These are phyloP conservation scores for Erigeron canadensis DNA, from an alignment of 129 eudicot species.

Conservation along the genomic window DNA sequence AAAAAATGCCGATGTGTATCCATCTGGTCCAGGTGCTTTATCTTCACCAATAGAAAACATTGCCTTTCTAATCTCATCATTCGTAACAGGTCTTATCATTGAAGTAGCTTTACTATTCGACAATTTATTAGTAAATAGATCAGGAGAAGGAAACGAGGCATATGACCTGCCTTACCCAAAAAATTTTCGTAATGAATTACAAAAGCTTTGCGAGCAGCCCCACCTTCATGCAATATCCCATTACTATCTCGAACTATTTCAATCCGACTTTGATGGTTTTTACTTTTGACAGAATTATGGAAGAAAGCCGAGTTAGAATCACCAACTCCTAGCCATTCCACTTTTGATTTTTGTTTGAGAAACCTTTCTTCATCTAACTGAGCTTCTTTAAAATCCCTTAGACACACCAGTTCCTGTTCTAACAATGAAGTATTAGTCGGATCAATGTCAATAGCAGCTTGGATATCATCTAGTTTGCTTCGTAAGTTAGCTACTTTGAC, in stretches of 20 bases:
- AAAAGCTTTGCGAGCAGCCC: neutral
- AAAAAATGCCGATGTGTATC: neutral
- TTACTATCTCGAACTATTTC: neutral
- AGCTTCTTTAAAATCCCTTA: neutral
- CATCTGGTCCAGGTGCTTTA: neutral
- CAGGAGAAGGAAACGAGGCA: neutral
- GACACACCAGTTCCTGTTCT: too few species aligned
- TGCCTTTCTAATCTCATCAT: neutral
- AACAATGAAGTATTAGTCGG: too few species aligned
- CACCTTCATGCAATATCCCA: neutral
- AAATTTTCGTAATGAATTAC: neutral
- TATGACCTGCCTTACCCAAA: neutral
- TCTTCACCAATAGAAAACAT: neutral
- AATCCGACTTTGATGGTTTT: neutral
- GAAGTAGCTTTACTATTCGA: neutral
- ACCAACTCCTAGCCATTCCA: neutral
- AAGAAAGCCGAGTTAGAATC: neutral
- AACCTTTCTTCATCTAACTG: neutral
- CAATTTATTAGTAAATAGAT: too few species aligned
- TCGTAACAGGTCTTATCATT: neutral
- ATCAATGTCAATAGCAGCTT: too few species aligned
- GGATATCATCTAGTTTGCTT: too few species aligned
- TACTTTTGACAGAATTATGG: neutral
- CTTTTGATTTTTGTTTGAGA: neutral
- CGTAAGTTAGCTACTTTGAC: neutral